phyloP scores from a whole-genome alignment of 2,329 filamentous ascomycete species.

The Diaporthe velutina region DNA sequence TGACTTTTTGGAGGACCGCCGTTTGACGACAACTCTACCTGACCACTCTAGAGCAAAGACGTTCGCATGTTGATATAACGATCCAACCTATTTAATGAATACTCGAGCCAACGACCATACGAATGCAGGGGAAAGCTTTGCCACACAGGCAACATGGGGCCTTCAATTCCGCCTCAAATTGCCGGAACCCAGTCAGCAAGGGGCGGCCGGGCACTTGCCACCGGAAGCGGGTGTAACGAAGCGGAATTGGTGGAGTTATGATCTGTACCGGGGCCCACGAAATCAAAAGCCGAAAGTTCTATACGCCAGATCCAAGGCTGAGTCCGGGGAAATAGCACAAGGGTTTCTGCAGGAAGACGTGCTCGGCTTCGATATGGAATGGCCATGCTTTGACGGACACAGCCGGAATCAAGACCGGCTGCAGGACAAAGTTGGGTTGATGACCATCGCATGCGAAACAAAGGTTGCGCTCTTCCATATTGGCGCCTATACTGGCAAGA shows the following conservation, averaged over 20 bases:
- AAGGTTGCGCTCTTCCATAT: slow-evolving; percentile 23
- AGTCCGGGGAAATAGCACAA: background rate
- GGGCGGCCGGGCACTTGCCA: background rate
- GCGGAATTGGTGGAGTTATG: slow-evolving; percentile 13
- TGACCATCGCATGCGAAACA: slow-evolving; percentile 19
- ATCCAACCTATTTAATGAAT: too few relatives aligned
- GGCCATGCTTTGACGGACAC: slow-evolving; percentile 13
- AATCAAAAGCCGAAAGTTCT: slow-evolving; percentile 16
- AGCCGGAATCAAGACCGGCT: slow-evolving; percentile 1
- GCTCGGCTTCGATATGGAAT: slow-evolving; percentile 26
- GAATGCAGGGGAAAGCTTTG: background rate
- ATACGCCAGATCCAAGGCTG: slow-evolving; percentile 1
- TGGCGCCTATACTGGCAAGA: slow-evolving; percentile 39
- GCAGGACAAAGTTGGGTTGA: slow-evolving; percentile 15
- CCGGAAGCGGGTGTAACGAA: background rate
- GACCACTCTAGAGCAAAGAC: background rate
- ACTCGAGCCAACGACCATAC: background rate
- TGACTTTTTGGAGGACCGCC: background rate
- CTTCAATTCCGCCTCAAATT: background rate
- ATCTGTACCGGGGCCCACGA: slow-evolving; percentile 13
- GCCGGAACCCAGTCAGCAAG: background rate
- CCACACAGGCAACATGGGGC: slow-evolving; percentile 18
- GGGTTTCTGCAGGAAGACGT: background rate
- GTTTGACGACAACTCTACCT: background rate
- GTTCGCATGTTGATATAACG: background rate